A percentile compares a stretch with the other conserved stretches of the same genome.
Evolutionary conservation across 108 stramenopile species (phyloP).

Genomic region (Nannochloropsis granulata): DNA sequence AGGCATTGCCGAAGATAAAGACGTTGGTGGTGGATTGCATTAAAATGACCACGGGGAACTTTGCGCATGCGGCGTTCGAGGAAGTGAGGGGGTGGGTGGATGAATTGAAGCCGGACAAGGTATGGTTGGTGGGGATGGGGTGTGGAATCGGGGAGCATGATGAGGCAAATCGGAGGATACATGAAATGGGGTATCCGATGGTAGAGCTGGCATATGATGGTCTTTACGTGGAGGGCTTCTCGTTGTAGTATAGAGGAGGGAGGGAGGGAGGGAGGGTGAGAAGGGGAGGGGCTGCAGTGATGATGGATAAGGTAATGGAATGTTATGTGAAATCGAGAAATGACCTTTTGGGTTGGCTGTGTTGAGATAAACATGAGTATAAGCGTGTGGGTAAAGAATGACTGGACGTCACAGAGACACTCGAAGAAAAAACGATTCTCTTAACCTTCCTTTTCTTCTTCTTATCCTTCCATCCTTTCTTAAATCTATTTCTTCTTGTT

Average conservation of each 20-base stretch:
- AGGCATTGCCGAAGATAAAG: background rate
- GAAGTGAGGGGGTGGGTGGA: background rate
- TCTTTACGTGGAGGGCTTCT: background rate
- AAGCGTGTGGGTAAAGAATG: too few species aligned
- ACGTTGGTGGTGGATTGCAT: background rate
- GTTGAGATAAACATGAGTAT: too few species aligned
- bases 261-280: too few species aligned
- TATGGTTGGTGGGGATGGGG: background rate
- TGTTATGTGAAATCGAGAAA: too few species aligned
- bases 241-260: background rate
- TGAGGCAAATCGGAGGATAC: background rate
- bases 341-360: too few species aligned
- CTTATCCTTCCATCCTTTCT: too few species aligned
- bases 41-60: background rate
- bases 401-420: too few species aligned
- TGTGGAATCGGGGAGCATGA: background rate
- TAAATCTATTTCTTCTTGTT: too few species aligned
- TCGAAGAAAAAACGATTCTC: too few species aligned
- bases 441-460: too few species aligned
- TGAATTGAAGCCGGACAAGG: background rate
- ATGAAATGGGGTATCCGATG: background rate
- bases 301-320: too few species aligned
- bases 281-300: too few species aligned
- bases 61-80: background rate
- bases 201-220: background rate